A percentile compares a stretch with the other conserved stretches of the same genome.
Evolutionary conservation across 345 rosid genomes (phyloP).

Genomic region (Melaleuca quinquenervia): DNA sequence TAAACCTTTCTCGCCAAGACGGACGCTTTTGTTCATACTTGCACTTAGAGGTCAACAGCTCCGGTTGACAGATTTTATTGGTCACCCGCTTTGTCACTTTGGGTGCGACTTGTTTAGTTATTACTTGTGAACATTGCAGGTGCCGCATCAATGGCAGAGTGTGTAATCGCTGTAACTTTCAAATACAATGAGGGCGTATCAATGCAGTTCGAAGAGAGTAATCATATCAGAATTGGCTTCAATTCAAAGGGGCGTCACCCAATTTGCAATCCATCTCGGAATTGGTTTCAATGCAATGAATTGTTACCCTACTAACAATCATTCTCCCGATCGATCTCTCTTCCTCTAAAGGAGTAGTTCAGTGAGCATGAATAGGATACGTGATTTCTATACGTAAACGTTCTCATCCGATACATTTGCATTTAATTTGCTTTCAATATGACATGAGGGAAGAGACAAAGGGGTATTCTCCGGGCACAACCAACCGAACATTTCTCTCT

Average conservation of each 20-base stretch:
- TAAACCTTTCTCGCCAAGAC: not conserved
- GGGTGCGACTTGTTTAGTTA: not conserved
- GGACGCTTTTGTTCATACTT: not conserved
- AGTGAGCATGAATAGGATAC: not conserved
- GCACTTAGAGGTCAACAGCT: not conserved
- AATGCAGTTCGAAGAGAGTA: not conserved
- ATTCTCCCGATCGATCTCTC: not conserved
- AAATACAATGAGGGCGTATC: not conserved
- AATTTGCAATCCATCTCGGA: not conserved
- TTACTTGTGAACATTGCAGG: not conserved
- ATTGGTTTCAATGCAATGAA: not conserved
- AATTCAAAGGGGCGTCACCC: not conserved
- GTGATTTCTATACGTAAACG: not conserved
- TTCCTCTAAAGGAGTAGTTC: not conserved
- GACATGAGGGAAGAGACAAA: not conserved
- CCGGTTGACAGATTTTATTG: not conserved
- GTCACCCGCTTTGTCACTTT: not conserved
- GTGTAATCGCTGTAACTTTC: not conserved
- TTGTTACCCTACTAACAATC: not conserved
- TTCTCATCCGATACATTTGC: not conserved
- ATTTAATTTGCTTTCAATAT: not conserved
- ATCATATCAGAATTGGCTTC: not conserved
- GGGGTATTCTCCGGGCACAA: not conserved
- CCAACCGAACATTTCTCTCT: not conserved
- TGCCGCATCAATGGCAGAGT: not conserved